phyloP scores from a whole-genome alignment of 164 flowering plant species.

The Magnolia officinalis region DNA sequence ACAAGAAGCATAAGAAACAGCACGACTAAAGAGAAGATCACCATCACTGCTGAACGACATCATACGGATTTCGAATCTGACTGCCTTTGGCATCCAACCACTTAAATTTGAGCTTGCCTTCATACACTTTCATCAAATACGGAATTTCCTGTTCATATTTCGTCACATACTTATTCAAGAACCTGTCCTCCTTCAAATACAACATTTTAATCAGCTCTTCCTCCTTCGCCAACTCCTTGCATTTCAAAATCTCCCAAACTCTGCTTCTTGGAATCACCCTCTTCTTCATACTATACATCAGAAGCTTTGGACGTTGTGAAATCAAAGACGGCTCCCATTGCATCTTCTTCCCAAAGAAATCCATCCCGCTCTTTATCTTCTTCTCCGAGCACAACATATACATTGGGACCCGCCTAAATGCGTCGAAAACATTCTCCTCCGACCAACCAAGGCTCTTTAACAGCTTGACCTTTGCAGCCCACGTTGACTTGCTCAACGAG shows the following conservation, averaged over 20 bases:
- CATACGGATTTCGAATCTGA: too few species aligned
- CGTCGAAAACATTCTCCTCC: constrained; percentile 1
- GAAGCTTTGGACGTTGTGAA: background rate
- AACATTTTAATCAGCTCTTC: background rate
- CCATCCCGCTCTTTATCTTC: constrained; percentile 8
- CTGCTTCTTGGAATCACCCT: constrained; percentile 12
- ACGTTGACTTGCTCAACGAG: constrained; percentile 10
- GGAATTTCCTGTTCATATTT: constrained; percentile 5
- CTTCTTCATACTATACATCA: constrained; percentile 5
- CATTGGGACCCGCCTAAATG: constrained; percentile 6
- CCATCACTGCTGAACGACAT: too few species aligned
- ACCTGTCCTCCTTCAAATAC: background rate
- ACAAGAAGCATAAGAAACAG: too few species aligned
- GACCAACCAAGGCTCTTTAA: constrained; percentile 16
- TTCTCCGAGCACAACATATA: constrained; percentile 1
- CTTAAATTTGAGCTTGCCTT: background rate
- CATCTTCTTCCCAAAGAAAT: constrained; percentile 11
- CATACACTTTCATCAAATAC: constrained; percentile 1
- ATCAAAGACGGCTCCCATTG: background rate
- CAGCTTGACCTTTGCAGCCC: constrained; percentile 13
- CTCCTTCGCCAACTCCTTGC: background rate
- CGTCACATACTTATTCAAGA: constrained; percentile 1
- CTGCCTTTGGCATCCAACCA: background rate
- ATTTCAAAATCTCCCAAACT: constrained; percentile 7
- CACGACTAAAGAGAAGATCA: too few species aligned